Evolutionary conservation across 768 basidiomycete genomes (phyloP).

Genomic region (Agrocybe chaxingu): DNA sequence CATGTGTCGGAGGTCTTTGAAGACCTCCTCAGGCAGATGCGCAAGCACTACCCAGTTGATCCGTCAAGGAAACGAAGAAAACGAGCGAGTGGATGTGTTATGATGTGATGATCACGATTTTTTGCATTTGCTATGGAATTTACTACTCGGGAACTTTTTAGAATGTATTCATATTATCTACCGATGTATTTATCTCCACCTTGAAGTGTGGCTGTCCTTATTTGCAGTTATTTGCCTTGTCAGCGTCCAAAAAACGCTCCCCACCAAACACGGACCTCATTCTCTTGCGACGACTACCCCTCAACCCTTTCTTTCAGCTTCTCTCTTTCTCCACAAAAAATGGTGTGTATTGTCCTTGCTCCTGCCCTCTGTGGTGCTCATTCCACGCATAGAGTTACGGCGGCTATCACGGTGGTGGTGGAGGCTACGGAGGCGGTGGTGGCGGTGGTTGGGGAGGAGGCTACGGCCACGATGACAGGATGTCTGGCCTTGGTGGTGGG

Average conservation of each 20-base stretch:
- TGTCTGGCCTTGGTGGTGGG: conserved; percentile 79
- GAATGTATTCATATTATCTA: conserved; percentile 2
- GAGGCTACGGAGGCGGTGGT: conserved; percentile 43
- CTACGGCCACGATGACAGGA: conserved; percentile 61
- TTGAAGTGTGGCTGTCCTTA: conserved; percentile 16
- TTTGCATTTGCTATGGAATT: not conserved
- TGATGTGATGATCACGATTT: conserved; percentile 31
- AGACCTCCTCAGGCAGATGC: conserved; percentile 74
- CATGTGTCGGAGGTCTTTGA: conserved; percentile 77
- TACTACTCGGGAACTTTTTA: conserved; percentile 2
- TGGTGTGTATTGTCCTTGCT: conserved; percentile 7
- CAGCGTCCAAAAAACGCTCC: conserved; percentile 6
- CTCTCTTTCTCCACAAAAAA: conserved; percentile 1
- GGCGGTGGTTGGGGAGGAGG: conserved; percentile 53
- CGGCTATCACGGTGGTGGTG: conserved; percentile 39
- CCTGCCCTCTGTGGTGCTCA: not conserved
- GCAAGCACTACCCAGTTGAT: conserved; percentile 55
- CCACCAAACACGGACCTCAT: conserved; percentile 1
- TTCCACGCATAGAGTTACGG: conserved; percentile 36
- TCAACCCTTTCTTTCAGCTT: conserved; percentile 4
- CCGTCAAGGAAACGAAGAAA: conserved; percentile 34
- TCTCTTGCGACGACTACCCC: conserved; percentile 11
- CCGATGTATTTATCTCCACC: not conserved
- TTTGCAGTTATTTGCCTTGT: conserved; percentile 17
- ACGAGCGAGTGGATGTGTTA: conserved; percentile 30